phyloP scores from a whole-genome alignment of 495 filamentous ascomycete genomes.

The Bathelium albidoporum region DNA sequence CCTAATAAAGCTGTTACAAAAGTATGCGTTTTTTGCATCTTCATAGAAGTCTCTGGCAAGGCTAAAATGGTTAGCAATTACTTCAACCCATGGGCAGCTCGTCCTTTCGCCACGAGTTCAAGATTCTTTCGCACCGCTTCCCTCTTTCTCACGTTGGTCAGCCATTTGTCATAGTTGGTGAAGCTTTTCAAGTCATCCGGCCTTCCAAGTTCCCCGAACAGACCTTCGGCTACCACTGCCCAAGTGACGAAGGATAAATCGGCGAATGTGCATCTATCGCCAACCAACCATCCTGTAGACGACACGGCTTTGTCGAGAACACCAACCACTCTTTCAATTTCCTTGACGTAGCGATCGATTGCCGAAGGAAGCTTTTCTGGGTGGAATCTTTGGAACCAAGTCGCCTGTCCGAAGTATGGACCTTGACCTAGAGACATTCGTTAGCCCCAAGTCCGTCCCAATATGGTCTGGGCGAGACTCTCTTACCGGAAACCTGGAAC shows the following conservation, averaged over 20 bases:
- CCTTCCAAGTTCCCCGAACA: neutral
- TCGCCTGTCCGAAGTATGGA: conserved; percentile 39
- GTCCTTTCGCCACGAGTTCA: neutral
- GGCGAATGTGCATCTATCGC: neutral
- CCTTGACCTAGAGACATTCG: conserved; percentile 29
- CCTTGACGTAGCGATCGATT: conserved; percentile 36
- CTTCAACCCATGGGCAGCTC: neutral
- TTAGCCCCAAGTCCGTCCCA: neutral
- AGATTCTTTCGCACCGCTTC: neutral
- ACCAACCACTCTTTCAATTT: conserved; percentile 32
- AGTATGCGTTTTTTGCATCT: neutral
- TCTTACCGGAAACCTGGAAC: conserved; percentile 38
- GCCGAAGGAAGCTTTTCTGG: conserved; percentile 30
- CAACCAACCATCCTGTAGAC: neutral
- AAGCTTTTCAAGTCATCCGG: neutral
- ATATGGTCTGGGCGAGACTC: neutral
- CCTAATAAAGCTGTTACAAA: neutral
- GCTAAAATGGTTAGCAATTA: neutral
- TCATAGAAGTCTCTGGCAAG: neutral
- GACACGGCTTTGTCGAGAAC: neutral
- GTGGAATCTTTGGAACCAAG: conserved; percentile 34
- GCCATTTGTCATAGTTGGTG: neutral
- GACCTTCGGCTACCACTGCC: neutral
- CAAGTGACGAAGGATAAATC: neutral
- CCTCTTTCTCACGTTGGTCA: neutral